phyloP scores from a whole-genome alignment of 2,329 filamentous ascomycete genomes.

The Atkinsonella hypoxylon region DNA sequence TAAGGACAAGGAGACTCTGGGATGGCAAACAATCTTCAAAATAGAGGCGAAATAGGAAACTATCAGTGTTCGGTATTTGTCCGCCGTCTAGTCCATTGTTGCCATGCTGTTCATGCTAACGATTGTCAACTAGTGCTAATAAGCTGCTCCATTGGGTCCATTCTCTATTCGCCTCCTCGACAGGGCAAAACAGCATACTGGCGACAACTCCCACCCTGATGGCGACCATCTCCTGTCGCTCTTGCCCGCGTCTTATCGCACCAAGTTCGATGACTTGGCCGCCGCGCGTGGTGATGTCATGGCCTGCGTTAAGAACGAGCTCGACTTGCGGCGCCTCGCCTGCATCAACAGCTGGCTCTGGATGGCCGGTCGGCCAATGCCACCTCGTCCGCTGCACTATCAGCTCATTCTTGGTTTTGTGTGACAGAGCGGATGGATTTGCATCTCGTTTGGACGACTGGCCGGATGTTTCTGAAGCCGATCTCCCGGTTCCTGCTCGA shows the following conservation, averaged over 20 bases:
- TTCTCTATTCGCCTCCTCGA: neutral
- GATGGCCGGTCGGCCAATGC: slow-evolving; percentile 15
- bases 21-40: neutral
- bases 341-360: slow-evolving; percentile 13
- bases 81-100: neutral
- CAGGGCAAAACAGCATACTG: neutral
- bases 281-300: slow-evolving; percentile 1
- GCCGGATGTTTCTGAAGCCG: slow-evolving; percentile 22
- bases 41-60: neutral
- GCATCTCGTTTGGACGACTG: slow-evolving; percentile 16
- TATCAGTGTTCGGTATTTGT: neutral
- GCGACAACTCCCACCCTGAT: neutral
- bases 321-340: slow-evolving; percentile 8
- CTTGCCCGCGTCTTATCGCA: slow-evolving; percentile 27
- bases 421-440: slow-evolving; percentile 21
- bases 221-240: slow-evolving; percentile 1
- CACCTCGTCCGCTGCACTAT: slow-evolving; percentile 15
- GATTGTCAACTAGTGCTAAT: neutral
- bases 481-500: slow-evolving; percentile 23
- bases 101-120: neutral
- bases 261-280: slow-evolving; percentile 6
- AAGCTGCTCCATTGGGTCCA: neutral
- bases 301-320: slow-evolving; percentile 6
- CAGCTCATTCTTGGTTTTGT: slow-evolving; percentile 14
- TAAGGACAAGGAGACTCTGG: neutral